These are phyloP conservation scores for Aethionema arabicum DNA, from an alignment of 345 rosid genomes.

Conservation along the genomic window DNA sequence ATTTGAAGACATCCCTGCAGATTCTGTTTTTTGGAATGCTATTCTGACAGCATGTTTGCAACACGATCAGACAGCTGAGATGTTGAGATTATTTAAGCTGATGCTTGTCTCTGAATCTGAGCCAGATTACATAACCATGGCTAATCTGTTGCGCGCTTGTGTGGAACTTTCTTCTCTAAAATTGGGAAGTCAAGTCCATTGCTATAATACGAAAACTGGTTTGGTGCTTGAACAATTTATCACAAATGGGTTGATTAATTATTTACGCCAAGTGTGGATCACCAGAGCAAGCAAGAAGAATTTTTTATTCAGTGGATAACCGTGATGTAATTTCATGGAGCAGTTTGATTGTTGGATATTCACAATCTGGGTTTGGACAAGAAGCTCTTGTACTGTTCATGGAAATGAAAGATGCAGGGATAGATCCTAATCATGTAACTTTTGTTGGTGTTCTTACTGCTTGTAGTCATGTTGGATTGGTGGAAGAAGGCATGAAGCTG, in stretches of 20 bases:
- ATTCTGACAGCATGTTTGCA: conserved; percentile 64
- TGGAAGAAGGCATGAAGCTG: conserved; percentile 64
- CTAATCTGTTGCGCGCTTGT: conserved; percentile 53
- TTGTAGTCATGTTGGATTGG: conserved; percentile 73
- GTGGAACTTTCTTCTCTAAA: conserved; percentile 64
- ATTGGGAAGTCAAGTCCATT: conserved; percentile 63
- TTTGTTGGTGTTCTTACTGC: conserved; percentile 62
- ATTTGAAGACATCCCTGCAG: conserved; percentile 56
- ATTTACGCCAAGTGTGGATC: conserved; percentile 79
- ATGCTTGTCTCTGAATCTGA: conserved; percentile 50
- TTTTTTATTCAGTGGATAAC: conserved; percentile 51
- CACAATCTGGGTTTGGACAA: conserved; percentile 64
- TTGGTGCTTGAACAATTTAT: conserved; percentile 46
- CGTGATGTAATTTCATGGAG: conserved; percentile 80
- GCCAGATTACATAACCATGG: conserved; percentile 56
- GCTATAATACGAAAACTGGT: conserved; percentile 51
- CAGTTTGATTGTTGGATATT: conserved; percentile 66
- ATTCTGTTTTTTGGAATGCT: conserved; percentile 73
- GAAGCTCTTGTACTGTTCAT: conserved; percentile 62
- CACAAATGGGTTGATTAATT: conserved; percentile 58
- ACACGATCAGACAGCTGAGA: conserved; percentile 49
- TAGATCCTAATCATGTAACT: conserved; percentile 60
- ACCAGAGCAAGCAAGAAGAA: conserved; percentile 43
- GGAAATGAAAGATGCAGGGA: conserved; percentile 51
- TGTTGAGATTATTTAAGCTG: conserved; percentile 52